These are phyloP conservation scores for Alternaria longipes DNA, from an alignment of 2,329 filamentous ascomycete species.

Conservation along the genomic window DNA sequence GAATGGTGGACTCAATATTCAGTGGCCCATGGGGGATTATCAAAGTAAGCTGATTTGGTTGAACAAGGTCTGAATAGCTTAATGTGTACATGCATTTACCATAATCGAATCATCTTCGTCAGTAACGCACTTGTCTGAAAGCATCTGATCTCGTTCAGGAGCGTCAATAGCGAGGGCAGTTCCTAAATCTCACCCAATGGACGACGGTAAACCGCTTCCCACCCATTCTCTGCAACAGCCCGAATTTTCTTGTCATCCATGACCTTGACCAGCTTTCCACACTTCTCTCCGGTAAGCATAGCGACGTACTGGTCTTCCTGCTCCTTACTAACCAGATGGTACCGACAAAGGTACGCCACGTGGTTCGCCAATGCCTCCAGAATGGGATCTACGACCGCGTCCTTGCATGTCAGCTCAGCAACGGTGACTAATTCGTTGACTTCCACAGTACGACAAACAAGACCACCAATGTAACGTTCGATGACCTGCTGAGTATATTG, in stretches of 20 bases:
- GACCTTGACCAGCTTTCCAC: neutral
- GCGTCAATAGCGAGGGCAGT: neutral
- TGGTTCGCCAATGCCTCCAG: conserved; percentile 11
- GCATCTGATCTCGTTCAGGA: neutral
- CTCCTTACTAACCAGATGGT: conserved; percentile 1
- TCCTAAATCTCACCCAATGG: neutral
- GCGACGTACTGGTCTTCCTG: neutral
- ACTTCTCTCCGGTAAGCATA: conserved; percentile 3
- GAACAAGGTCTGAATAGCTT: conserved; percentile 49
- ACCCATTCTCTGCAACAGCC: neutral
- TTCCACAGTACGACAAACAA: neutral
- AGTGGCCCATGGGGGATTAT: conserved; percentile 61
- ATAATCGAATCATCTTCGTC: neutral
- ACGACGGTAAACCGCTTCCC: neutral
- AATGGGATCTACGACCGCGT: conserved; percentile 3
- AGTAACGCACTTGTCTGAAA: neutral
- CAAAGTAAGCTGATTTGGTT: conserved; percentile 67
- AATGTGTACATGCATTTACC: neutral
- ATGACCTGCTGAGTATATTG: conserved; percentile 13
- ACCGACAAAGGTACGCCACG: conserved; percentile 9
- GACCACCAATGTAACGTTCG: neutral
- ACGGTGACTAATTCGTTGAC: conserved; percentile 1
- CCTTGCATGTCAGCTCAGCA: neutral
- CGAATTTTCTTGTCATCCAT: conserved; percentile 6
- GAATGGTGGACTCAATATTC: conserved; percentile 67